phyloP scores from a whole-genome alignment of 192 early-diverging fungal species.

The Coemansia sp. region DNA sequence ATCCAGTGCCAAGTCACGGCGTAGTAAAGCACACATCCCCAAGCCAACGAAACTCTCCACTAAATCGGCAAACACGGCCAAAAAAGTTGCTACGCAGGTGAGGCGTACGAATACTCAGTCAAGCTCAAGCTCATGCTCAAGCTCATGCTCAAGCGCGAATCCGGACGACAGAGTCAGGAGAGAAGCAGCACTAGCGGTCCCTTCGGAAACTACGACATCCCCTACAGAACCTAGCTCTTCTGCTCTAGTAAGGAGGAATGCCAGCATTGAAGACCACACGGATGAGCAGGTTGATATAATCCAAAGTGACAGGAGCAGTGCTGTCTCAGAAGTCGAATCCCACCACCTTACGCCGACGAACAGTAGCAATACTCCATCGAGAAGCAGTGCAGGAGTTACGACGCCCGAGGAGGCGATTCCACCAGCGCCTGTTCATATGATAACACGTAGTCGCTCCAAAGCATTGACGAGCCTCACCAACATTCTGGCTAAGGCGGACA shows the following conservation, averaged over 20 bases:
- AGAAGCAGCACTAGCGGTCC: too few relatives aligned
- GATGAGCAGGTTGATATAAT: too few relatives aligned
- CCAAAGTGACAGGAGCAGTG: too few relatives aligned
- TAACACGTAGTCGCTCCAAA: not conserved
- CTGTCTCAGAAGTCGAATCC: too few relatives aligned
- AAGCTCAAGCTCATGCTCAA: too few relatives aligned
- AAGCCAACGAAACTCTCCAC: too few relatives aligned
- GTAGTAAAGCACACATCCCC: not conserved
- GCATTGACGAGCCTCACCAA: not conserved
- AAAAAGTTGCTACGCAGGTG: not conserved
- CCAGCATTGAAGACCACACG: too few relatives aligned
- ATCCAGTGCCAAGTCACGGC: not conserved
- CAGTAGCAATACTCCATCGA: not conserved
- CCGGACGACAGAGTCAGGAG: not conserved
- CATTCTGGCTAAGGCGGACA: not conserved
- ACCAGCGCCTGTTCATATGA: not conserved
- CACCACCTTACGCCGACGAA: too few relatives aligned
- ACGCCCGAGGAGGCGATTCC: not conserved
- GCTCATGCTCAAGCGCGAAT: not conserved
- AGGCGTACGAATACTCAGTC: not conserved
- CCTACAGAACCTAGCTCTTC: too few relatives aligned
- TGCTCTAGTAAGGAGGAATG: too few relatives aligned
- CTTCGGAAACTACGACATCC: too few relatives aligned
- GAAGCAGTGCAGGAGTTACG: not conserved
- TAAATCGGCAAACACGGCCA: too few relatives aligned